Evolutionary conservation across 192 early-diverging fungal species (phyloP).

Genomic region (Coemansia sp.): DNA sequence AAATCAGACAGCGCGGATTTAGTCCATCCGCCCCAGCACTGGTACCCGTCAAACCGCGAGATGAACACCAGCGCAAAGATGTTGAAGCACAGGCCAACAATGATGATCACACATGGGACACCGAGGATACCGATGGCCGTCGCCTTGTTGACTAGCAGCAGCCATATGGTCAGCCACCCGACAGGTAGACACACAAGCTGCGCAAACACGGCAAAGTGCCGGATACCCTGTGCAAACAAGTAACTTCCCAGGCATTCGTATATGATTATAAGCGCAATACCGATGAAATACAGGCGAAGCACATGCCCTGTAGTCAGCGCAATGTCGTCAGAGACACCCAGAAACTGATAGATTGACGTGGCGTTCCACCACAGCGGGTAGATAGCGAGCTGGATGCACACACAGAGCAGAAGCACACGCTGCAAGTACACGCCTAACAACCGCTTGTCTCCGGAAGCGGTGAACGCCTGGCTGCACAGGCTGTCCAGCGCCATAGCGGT

Average conservation of each 20-base stretch:
- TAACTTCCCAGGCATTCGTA: conserved; percentile 84
- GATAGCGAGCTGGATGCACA: conserved; percentile 63
- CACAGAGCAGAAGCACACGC: conserved; percentile 73
- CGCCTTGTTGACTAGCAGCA: conserved; percentile 60
- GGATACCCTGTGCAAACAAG: conserved; percentile 88
- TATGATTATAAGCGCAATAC: conserved; percentile 66
- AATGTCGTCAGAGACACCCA: conserved; percentile 60
- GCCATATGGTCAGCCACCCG: conserved; percentile 75
- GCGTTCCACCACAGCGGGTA: conserved; percentile 61
- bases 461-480: conserved; percentile 71
- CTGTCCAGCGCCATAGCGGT: conserved; percentile 73
- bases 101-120: conserved; percentile 62
- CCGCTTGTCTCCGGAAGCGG: conserved; percentile 61
- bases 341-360: conserved; percentile 20
- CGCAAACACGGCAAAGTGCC: conserved; percentile 73
- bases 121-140: conserved; percentile 67
- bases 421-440: conserved; percentile 73
- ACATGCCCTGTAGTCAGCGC: conserved; percentile 66
- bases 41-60: conserved; percentile 58
- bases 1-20: conserved; percentile 63
- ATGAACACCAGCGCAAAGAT: conserved; percentile 57
- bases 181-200: conserved; percentile 69
- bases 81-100: conserved; percentile 58
- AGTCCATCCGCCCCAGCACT: conserved; percentile 89
- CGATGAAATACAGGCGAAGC: conserved; percentile 65